Evolutionary conservation across 305 asterid species (phyloP).

Genomic region (Salvia sclarea): DNA sequence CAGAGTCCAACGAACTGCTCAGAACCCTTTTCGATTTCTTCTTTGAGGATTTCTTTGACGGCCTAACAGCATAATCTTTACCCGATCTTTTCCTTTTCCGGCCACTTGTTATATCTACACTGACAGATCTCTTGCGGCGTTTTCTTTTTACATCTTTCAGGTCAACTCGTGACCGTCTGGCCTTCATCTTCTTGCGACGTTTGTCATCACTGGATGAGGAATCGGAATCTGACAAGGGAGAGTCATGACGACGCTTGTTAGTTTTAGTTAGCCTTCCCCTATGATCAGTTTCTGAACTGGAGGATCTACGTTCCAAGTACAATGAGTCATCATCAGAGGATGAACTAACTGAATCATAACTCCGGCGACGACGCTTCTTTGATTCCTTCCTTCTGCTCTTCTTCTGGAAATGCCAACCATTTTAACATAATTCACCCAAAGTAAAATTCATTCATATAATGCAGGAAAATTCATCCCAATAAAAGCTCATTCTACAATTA

Average conservation of each 20-base stretch:
- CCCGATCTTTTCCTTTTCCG: constrained; percentile 60
- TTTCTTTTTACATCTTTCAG: constrained; percentile 42
- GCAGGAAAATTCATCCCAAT: constrained; percentile 9
- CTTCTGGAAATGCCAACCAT: constrained; percentile 45
- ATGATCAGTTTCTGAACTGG: constrained; percentile 33
- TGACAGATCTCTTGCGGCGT: constrained; percentile 41
- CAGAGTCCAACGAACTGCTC: constrained; percentile 57
- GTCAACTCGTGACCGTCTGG: constrained; percentile 27
- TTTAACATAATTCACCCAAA: constrained; percentile 14
- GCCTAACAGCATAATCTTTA: constrained; percentile 42
- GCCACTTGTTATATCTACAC: constrained; percentile 35
- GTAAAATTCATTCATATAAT: constrained; percentile 4
- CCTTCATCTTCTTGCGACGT: constrained; percentile 48
- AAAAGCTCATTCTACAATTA: neutral
- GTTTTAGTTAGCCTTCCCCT: constrained; percentile 39
- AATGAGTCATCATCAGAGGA: constrained; percentile 40
- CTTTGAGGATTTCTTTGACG: constrained; percentile 52
- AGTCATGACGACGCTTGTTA: constrained; percentile 41
- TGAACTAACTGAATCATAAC: constrained; percentile 41
- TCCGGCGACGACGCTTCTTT: constrained; percentile 51
- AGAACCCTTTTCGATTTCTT: constrained; percentile 49
- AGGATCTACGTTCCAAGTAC: constrained; percentile 27
- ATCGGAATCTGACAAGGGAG: constrained; percentile 51
- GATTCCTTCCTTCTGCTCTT: constrained; percentile 61
- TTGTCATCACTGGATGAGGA: constrained; percentile 42